phyloP scores from a whole-genome alignment of 805 yeast genomes.

The Yarrowia sp. region DNA sequence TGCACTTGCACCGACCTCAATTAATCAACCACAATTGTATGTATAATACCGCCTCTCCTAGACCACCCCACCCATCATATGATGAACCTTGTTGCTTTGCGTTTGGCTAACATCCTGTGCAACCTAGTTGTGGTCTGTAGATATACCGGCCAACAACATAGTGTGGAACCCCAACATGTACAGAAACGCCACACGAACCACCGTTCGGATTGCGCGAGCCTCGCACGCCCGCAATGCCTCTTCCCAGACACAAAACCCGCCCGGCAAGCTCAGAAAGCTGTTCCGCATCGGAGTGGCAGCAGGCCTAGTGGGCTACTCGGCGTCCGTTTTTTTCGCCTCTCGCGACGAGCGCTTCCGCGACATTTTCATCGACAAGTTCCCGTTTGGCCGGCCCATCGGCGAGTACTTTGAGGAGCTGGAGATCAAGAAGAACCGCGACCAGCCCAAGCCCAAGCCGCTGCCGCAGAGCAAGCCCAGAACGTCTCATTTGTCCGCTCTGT shows the following conservation, averaged over 20 bases:
- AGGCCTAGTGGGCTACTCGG: slow-evolving; percentile 2
- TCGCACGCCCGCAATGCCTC: too few relatives aligned
- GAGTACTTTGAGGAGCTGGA: slow-evolving; percentile 28
- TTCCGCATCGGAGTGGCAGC: not conserved
- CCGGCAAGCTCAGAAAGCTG: slow-evolving; percentile 2
- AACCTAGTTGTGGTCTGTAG: slow-evolving; percentile 2
- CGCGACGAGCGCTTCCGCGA: slow-evolving; percentile 27
- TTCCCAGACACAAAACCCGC: not conserved
- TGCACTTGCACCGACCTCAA: too few relatives aligned
- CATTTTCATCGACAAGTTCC: slow-evolving; percentile 25
- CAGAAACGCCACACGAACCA: too few relatives aligned
- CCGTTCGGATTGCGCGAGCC: too few relatives aligned
- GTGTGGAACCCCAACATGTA: not conserved
- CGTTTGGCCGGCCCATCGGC: slow-evolving; percentile 26
- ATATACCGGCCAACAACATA: not conserved
- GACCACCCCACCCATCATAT: not conserved
- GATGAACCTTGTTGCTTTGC: slow-evolving; percentile 24
- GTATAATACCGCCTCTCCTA: too few relatives aligned
- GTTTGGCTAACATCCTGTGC: slow-evolving; percentile 9
- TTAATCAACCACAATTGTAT: too few relatives aligned
- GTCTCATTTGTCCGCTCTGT: slow-evolving; percentile 8
- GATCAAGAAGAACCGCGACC: slow-evolving; percentile 6
- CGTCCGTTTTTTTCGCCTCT: slow-evolving; percentile 18
- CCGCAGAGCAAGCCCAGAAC: too few relatives aligned
- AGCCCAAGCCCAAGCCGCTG: not conserved